Conservation (phyloP, 1,284 basidiomycete species). For the Porogramme epimiltina region DNA sequence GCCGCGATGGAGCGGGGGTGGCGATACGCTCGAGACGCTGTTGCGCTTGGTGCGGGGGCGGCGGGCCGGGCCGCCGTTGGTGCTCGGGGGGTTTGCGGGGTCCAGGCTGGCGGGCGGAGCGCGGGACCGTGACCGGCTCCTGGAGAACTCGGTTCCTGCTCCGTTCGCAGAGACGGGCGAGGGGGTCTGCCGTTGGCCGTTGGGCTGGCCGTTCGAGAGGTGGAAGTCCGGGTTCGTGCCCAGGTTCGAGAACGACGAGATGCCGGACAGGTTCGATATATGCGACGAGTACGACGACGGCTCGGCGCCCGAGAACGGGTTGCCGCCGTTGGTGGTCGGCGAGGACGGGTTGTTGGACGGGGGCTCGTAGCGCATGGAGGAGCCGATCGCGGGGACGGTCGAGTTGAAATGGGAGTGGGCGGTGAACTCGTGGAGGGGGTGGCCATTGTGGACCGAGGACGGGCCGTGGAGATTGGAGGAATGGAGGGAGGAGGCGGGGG, state of each 20-base stretch:
- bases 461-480: conserved; percentile 22
- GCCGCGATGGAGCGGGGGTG: conserved; percentile 40
- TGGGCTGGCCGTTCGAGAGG: conserved; percentile 18
- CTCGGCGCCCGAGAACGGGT: conserved; percentile 25
- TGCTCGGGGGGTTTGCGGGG: conserved; percentile 40
- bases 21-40: conserved; percentile 47
- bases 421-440: conserved; percentile 31
- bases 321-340: conserved; percentile 30
- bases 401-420: conserved; percentile 52
- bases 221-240: conserved; percentile 22
- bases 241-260: conserved; percentile 26
- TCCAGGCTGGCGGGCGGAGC: conserved; percentile 39
- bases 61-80: conserved; percentile 38
- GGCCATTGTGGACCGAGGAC: conserved; percentile 20
- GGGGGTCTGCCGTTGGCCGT: conserved; percentile 26
- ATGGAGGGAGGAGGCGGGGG: conserved; percentile 26
- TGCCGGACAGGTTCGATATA: conserved; percentile 22
- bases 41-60: conserved; percentile 41
- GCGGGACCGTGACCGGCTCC: conserved; percentile 46
- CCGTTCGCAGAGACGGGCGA: conserved; percentile 25
- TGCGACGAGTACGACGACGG: conserved; percentile 30
- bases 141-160: conserved; percentile 24
- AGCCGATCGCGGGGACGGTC: conserved; percentile 60
- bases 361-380: conserved; percentile 55
- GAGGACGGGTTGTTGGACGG: conserved; percentile 41